Base-by-base conservation (phyloP, 306 rosid genomes). In the Rosa multiflora region DNA sequence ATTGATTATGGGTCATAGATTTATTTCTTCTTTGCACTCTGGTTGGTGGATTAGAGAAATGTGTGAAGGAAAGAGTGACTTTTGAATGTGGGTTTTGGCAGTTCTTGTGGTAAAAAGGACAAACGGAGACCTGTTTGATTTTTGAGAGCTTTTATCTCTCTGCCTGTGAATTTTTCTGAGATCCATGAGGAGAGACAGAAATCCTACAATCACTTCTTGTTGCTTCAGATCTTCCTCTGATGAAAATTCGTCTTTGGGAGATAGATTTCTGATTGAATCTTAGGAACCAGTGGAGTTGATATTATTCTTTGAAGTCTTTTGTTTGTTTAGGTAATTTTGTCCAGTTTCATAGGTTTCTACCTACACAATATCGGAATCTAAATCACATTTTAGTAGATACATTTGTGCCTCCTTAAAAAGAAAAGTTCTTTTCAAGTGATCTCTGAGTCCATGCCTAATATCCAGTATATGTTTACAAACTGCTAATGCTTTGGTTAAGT, bases 201-300 rank as follows among this genome's bases (percentile, higher is more conserved):
- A 42, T 76, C 47, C 29, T 32, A 0, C 37, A 46, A 48, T 63
- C 47, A 56, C 67, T 73, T 72, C 71, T 74, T 70, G 53, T 70
- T 80, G 69, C 52, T 51, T 77, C 80, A 90, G 97, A 92, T 90
- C 94, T 85, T 79, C 75, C 58, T 20, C 70, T 52, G 67, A 42
- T 77, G 75, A 44, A 51, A 51, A n/a, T 23, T 75, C 67, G 56
- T 79, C 39, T 62, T 32, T n/a, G 44, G 21, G 53, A 47, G 71
- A 17, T 61, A 13, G 61, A 67, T 29, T 81, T 64, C 75, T 23
- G 73, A 79, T 76, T 74, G 44, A 72, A 64, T 51, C 73, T 72
- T 75, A 48, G 76, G 49, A 76, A 64, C 51, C 35, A 26, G 37
- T 70, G 63, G 72, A 63, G 61, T 52, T 67, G 49, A 44, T 46